Percentiles rank a stretch among this genome's conserved stretches.
These are phyloP conservation scores for Parachaetomium inaequale DNA, from an alignment of 495 filamentous ascomycete species.

Conservation along the genomic window DNA sequence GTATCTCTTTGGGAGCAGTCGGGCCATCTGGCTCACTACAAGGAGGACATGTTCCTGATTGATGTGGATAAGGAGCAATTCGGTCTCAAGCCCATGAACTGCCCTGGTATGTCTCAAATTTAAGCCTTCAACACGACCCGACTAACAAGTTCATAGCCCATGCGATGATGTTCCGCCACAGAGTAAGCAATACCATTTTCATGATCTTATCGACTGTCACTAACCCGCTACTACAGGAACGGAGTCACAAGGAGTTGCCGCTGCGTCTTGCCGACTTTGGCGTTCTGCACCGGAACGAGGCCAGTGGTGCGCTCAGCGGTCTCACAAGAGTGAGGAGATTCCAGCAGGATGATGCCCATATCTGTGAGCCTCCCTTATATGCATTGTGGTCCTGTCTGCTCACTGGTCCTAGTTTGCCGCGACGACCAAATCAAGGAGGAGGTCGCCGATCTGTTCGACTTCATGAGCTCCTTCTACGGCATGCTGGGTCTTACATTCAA, in stretches of 20 bases:
- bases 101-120: conserved; percentile 66
- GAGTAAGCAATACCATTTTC: conserved; percentile 12
- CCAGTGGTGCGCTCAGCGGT: conserved; percentile 84
- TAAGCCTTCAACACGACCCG: conserved; percentile 52
- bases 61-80: conserved; percentile 85
- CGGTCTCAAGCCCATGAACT: conserved; percentile 97
- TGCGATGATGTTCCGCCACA: conserved; percentile 37
- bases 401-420: conserved; percentile 25
- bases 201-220: not conserved
- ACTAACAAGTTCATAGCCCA: conserved; percentile 22
- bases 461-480: conserved; percentile 78
- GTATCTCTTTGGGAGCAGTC: conserved; percentile 85
- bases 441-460: conserved; percentile 84
- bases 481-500: conserved; percentile 94
- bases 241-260: conserved; percentile 85
- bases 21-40: conserved; percentile 93
- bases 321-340: conserved; percentile 90
- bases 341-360: conserved; percentile 93
- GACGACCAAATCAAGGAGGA: conserved; percentile 67
- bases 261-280: conserved; percentile 92
- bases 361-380: conserved; percentile 47
- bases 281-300: conserved; percentile 91
- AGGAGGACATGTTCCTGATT: conserved; percentile 94
- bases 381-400: conserved; percentile 17
- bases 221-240: conserved; percentile 36